Conservation (phyloP, 805 yeast species). For the Wickerhamomyces bisporus region DNA sequence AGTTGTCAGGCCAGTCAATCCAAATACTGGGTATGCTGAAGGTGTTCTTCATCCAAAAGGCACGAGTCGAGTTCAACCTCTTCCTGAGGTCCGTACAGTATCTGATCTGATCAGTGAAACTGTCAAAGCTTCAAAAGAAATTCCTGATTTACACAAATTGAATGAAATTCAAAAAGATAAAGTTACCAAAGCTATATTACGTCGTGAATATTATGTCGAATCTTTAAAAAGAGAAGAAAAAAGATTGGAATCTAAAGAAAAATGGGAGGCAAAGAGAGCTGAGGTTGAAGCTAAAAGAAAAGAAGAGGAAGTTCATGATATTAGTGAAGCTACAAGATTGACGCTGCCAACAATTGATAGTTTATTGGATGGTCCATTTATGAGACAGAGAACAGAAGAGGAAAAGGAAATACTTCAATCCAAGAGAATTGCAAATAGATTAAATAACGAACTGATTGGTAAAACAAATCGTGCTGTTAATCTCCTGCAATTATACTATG, state of each 20-base stretch:
- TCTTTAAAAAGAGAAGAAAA: slow-evolving; percentile 38
- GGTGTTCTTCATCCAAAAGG: slow-evolving; percentile 64
- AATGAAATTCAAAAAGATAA: slow-evolving; percentile 24
- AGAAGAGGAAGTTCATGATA: slow-evolving; percentile 35
- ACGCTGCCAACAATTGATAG: slow-evolving; percentile 79
- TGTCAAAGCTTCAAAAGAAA: slow-evolving; percentile 40
- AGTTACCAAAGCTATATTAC: slow-evolving; percentile 48
- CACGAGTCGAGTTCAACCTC: slow-evolving; percentile 50
- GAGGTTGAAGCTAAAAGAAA: slow-evolving; percentile 23
- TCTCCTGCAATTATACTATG: slow-evolving; percentile 67
- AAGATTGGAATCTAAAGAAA: slow-evolving; percentile 29
- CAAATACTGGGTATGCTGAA: slow-evolving; percentile 65
- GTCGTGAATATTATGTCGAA: slow-evolving; percentile 66
- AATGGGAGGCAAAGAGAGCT: slow-evolving; percentile 22
- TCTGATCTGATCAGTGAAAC: slow-evolving; percentile 52
- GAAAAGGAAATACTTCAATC: slow-evolving; percentile 52
- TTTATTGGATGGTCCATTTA: slow-evolving; percentile 60
- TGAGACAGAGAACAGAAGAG: slow-evolving; percentile 67
- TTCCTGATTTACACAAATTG: slow-evolving; percentile 18
- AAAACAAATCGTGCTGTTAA: slow-evolving; percentile 50
- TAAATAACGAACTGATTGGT: slow-evolving; percentile 44
- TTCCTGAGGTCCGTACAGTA: slow-evolving; percentile 52
- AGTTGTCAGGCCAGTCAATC: slow-evolving; percentile 39
- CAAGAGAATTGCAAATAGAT: slow-evolving; percentile 66
- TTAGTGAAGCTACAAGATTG: slow-evolving; percentile 47